These are phyloP conservation scores for Berkeleyomyces basicola DNA, from an alignment of 2,329 filamentous ascomycete genomes.

Conservation along the genomic window DNA sequence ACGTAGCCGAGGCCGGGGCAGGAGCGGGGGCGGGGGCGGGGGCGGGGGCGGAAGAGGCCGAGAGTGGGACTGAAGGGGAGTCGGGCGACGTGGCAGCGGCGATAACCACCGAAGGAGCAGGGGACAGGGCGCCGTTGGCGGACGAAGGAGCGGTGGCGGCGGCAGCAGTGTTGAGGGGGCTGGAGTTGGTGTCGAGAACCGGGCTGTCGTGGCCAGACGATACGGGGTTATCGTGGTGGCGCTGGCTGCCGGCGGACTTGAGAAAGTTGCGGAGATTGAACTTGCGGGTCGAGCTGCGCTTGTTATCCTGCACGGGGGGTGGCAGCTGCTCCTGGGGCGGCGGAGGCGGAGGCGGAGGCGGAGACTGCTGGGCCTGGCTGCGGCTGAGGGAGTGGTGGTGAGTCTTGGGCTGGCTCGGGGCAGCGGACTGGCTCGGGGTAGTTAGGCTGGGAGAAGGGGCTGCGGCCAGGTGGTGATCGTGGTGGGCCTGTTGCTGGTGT, in stretches of 20 bases:
- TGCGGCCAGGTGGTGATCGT: background rate
- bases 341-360: background rate
- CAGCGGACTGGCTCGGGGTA: background rate
- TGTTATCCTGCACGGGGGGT: background rate
- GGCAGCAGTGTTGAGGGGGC: constrained; percentile 11
- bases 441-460: background rate
- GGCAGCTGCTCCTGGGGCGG: background rate
- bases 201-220: background rate
- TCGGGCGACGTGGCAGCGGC: background rate
- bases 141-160: background rate
- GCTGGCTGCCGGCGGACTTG: constrained; percentile 7
- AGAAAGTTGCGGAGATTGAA: constrained; percentile 8
- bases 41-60: background rate
- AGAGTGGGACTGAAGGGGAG: background rate
- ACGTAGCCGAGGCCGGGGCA: background rate
- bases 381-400: background rate
- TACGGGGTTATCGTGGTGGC: constrained; percentile 7
- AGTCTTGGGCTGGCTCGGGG: background rate
- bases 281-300: constrained; percentile 5
- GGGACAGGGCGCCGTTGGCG: constrained; percentile 19
- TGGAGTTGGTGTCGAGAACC: background rate
- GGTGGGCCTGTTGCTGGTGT: constrained; percentile 15
- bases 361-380: background rate
- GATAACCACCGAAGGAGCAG: background rate
- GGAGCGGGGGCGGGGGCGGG: background rate